Conservation (phyloP, 1,284 basidiomycete species). For the Termitomyces sp. region DNA sequence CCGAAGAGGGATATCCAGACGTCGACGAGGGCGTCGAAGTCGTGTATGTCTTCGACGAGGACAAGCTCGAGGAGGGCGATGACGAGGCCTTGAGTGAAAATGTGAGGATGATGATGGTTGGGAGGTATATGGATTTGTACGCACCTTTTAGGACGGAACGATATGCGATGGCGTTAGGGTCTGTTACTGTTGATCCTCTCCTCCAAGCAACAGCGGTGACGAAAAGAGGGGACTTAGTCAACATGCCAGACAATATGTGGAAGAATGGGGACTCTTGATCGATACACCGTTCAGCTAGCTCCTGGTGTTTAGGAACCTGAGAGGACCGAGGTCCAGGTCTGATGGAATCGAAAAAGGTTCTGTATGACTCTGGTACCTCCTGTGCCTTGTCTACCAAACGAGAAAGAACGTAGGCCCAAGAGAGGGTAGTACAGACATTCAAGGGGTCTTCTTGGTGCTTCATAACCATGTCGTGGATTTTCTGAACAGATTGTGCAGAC, state of each 20-base stretch:
- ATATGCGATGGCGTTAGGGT: conserved; percentile 78
- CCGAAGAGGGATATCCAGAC: conserved; percentile 81
- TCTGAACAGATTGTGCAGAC: conserved; percentile 50
- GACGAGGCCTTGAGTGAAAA: conserved; percentile 49
- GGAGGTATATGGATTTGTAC: conserved; percentile 11
- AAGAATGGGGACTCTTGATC: conserved; percentile 55
- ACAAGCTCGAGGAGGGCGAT: conserved; percentile 70
- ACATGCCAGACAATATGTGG: conserved; percentile 45
- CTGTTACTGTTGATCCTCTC: conserved; percentile 62
- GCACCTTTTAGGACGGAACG: conserved; percentile 80
- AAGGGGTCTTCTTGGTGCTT: conserved; percentile 49
- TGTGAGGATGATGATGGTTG: conserved; percentile 1
- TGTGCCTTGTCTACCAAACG: conserved; percentile 47
- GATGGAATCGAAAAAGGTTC: conserved; percentile 52
- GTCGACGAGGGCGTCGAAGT: conserved; percentile 67
- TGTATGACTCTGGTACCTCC: conserved; percentile 50
- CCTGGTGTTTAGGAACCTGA: conserved; percentile 50
- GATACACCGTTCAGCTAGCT: conserved; percentile 54
- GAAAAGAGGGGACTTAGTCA: conserved; percentile 68
- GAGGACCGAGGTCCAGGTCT: conserved; percentile 40
- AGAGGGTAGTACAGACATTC: conserved; percentile 65
- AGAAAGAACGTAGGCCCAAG: conserved; percentile 76
- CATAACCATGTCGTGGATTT: conserved; percentile 63
- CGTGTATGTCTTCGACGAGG: conserved; percentile 66
- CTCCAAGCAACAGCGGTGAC: conserved; percentile 68